These are phyloP conservation scores for Neopestalotiopsis sp. DNA, from an alignment of 2,329 filamentous ascomycete species.

Conservation along the genomic window DNA sequence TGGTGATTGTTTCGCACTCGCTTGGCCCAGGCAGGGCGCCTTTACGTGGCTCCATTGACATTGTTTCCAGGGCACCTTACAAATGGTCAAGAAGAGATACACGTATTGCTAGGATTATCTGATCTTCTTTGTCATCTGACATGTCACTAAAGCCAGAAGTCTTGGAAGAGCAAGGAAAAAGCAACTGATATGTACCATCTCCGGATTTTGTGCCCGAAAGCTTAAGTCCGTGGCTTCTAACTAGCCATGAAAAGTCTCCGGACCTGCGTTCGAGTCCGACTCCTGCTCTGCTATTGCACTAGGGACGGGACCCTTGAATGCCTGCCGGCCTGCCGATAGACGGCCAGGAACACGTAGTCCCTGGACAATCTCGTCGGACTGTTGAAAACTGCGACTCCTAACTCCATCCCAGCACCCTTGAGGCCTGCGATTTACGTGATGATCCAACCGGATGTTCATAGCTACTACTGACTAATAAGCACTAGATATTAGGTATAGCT, in stretches of 20 bases:
- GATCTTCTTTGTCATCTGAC: background rate
- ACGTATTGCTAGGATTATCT: background rate
- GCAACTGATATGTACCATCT: background rate
- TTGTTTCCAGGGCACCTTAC: too few relatives aligned
- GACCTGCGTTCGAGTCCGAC: background rate
- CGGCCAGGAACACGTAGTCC: background rate
- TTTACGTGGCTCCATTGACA: too few relatives aligned
- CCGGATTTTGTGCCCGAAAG: background rate
- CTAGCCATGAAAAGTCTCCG: background rate
- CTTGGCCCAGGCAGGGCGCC: too few relatives aligned
- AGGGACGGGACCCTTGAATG: background rate
- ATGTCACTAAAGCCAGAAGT: background rate
- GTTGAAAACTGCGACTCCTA: background rate
- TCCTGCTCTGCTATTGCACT: background rate
- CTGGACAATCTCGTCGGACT: background rate
- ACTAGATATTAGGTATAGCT: background rate
- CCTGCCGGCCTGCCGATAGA: background rate
- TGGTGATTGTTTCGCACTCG: too few relatives aligned
- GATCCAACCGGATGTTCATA: background rate
- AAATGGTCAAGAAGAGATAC: too few relatives aligned
- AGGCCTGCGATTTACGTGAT: background rate
- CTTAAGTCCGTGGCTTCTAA: background rate
- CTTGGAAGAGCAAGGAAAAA: background rate
- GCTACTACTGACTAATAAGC: slow-evolving; percentile 6
- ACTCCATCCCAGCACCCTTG: background rate